Conservation (phyloP, 257 asterid species). For the Galeopsis tetrahit region DNA sequence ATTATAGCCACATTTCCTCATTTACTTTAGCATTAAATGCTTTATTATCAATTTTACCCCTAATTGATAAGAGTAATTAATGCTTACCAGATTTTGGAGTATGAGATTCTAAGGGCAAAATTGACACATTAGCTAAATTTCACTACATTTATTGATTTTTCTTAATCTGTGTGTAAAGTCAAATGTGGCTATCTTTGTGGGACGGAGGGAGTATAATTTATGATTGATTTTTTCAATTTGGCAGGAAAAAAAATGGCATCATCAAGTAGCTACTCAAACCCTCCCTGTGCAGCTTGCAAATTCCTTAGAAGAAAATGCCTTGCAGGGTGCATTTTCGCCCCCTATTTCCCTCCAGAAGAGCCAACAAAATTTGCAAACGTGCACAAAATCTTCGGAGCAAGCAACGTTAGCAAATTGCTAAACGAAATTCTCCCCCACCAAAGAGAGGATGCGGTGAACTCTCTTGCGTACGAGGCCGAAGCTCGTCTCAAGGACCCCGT, state of each 20-base stretch:
- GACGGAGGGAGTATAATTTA: no score
- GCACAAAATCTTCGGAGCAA: conserved; percentile 87
- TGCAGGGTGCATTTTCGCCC: conserved; percentile 71
- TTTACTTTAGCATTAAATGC: no score
- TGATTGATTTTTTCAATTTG: background rate
- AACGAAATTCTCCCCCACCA: conserved; percentile 76
- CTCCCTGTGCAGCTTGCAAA: conserved; percentile 94
- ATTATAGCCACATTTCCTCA: no score
- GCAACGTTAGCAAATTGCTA: conserved; percentile 82
- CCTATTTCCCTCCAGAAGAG: conserved; percentile 87
- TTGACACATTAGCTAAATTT: no score
- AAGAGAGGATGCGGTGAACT: conserved; percentile 85
- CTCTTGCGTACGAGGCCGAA: conserved; percentile 87
- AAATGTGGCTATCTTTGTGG: no score
- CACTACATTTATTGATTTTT: no score
- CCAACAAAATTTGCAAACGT: conserved; percentile 77
- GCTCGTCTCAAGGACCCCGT: conserved; percentile 86
- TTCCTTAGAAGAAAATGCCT: conserved; percentile 74
- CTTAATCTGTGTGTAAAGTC: no score
- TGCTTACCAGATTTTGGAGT: no score
- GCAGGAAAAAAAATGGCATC: conserved; percentile 53
- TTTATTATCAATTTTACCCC: no score
- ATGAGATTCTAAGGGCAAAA: no score
- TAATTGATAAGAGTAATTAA: no score
- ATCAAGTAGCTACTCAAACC: conserved; percentile 58